phyloP scores from a whole-genome alignment of 1,284 basidiomycete species.

The Fomitopsis schrenkii region DNA sequence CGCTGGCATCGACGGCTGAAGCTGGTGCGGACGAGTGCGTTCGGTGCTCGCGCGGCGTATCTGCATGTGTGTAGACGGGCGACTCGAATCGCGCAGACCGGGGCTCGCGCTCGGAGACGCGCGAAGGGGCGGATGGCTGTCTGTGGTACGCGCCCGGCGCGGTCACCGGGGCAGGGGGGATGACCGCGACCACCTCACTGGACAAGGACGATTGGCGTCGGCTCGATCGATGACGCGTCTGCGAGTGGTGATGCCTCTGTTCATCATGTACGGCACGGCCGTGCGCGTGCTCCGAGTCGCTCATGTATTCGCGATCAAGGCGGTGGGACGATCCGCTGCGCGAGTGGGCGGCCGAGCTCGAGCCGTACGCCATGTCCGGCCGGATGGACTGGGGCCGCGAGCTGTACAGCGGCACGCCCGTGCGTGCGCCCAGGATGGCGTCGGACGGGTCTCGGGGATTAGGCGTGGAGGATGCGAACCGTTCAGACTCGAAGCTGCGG shows the following conservation, averaged over 20 bases:
- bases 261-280: background rate
- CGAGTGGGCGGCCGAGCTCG: slow-evolving; percentile 4
- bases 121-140: background rate
- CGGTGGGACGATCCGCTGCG: slow-evolving; percentile 9
- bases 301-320: slow-evolving; percentile 3
- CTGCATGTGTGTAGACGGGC: background rate
- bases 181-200: background rate
- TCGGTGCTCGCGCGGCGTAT: background rate
- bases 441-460: slow-evolving; percentile 10
- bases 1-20: slow-evolving; percentile 1
- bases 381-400: slow-evolving; percentile 13
- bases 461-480: slow-evolving; percentile 2
- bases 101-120: background rate
- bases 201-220: slow-evolving; percentile 1
- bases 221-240: background rate
- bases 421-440: slow-evolving; percentile 13
- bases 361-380: background rate
- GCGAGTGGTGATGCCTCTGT: background rate
- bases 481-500: slow-evolving; percentile 8
- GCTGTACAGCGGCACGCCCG: slow-evolving; percentile 17
- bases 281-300: slow-evolving; percentile 7
- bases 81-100: background rate
- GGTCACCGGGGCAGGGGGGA: background rate
- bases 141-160: background rate
- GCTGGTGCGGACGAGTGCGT: background rate